phyloP scores from a whole-genome alignment of 192 early-diverging fungal species.

The Mortierella claussenii region DNA sequence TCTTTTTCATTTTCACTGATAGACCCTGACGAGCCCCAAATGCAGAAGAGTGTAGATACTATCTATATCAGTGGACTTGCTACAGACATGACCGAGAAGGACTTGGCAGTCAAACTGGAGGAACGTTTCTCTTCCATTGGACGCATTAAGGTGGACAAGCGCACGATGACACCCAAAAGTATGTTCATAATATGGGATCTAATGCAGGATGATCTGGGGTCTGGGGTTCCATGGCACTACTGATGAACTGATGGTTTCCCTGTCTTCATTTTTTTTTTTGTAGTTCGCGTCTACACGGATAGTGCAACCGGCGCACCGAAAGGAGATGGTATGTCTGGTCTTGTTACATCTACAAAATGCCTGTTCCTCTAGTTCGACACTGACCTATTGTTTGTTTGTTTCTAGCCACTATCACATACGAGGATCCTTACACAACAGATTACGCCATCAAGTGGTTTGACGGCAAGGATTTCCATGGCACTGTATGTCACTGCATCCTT shows the following conservation, averaged over 20 bases:
- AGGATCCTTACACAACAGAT: conserved; percentile 75
- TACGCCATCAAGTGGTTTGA: conserved; percentile 81
- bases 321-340: conserved; percentile 71
- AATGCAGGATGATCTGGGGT: too few species aligned
- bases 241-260: not conserved
- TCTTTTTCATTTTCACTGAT: not conserved
- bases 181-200: conserved; percentile 11
- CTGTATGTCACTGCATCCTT: conserved; percentile 25
- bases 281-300: conserved; percentile 79
- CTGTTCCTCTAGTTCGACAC: too few species aligned
- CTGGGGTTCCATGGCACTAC: too few species aligned
- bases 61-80: conserved; percentile 76
- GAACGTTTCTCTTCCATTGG: conserved; percentile 77
- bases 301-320: conserved; percentile 70
- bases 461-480: conserved; percentile 58
- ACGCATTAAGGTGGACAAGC: conserved; percentile 76
- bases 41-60: conserved; percentile 68
- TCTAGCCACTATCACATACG: conserved; percentile 79
- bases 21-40: conserved; percentile 42
- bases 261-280: not conserved
- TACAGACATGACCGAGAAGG: conserved; percentile 65
- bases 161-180: conserved; percentile 70
- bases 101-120: conserved; percentile 58
- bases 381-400: too few species aligned
- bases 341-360: too few species aligned